Evolutionary conservation across 1,284 basidiomycete genomes (phyloP).

Genomic region (Pseudozyma pruni): DNA sequence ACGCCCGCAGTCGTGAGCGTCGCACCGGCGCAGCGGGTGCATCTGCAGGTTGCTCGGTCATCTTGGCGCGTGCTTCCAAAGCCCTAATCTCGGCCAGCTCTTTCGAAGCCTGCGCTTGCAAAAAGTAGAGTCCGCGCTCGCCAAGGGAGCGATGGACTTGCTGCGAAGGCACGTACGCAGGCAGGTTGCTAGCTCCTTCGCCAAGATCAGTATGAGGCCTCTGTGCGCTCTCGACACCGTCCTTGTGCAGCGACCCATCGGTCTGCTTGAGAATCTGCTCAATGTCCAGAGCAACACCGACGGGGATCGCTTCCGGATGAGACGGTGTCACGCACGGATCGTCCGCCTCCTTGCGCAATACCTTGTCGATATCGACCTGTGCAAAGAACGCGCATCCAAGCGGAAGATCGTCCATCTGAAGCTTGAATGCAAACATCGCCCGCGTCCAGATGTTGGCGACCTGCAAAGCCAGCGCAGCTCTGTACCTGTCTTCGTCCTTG

Average conservation of each 20-base stretch:
- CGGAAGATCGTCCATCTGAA: constrained; percentile 95
- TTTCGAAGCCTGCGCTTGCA: constrained; percentile 64
- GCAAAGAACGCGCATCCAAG: constrained; percentile 92
- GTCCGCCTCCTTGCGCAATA: constrained; percentile 94
- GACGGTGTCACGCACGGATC: constrained; percentile 95
- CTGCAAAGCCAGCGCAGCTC: constrained; percentile 90
- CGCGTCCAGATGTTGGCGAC: constrained; percentile 97
- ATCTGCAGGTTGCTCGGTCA: constrained; percentile 20
- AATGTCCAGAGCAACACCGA: constrained; percentile 88
- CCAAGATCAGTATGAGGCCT: background rate
- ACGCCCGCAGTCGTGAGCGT: constrained; percentile 4
- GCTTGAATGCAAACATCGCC: constrained; percentile 86
- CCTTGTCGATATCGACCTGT: constrained; percentile 90
- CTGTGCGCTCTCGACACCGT: constrained; percentile 1
- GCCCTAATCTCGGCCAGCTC: constrained; percentile 63
- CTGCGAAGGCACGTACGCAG: constrained; percentile 47
- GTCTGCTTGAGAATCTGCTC: constrained; percentile 73
- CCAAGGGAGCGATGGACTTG: constrained; percentile 63
- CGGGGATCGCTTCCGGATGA: constrained; percentile 81
- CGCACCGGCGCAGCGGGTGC: constrained; percentile 3
- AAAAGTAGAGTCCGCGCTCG: constrained; percentile 55
- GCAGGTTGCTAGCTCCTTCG: constrained; percentile 11
- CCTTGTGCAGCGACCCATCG: constrained; percentile 53
- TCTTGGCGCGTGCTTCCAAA: constrained; percentile 57
- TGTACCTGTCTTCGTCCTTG: constrained; percentile 85